Evolutionary conservation across 164 flowering plant species (phyloP), one percentile per base, ranked within the genome.

Genomic region (Chloranthus sessilifolius): DNA sequence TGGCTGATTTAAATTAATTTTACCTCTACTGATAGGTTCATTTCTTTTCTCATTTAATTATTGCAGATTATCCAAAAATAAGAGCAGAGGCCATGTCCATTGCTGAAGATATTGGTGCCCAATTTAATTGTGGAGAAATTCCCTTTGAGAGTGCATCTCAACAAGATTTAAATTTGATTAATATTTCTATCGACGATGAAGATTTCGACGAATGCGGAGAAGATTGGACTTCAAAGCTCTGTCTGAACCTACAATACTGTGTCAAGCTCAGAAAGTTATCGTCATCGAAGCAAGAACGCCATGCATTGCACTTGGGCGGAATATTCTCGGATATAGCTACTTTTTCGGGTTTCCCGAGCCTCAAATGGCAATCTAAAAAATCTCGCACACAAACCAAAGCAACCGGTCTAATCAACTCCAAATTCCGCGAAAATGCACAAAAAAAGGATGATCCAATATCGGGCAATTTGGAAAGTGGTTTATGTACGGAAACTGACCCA

Each of bases 191-290:
- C 38, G 95, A 79, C 44, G 78, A 65, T 57, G 86, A 75, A 58
- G 81, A 73, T 31, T 66, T 55, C 33, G 68, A 64, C 50, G 73
- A 68, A 56, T 62, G 69, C 59, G 60, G 52, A 12, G 85, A 83
- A 73, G 95, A 86, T 61, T 94, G 99, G 99, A 89, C 95, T 51
- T 74, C 92, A 20, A 68, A 58, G 59, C 58, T 94, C 50, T 85
- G 80, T 48, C 52, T 94, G 45, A 94, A 89, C 71, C 62, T 94
- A 33, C 74, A 59, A 34, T 53, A 75, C 53, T 75, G 71, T 67
- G 79, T 78, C 46, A 81, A 71, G 62, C 63, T 77, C 36, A 75
- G 77, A 48, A 88, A 78, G 66, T 53, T 60, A 35, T 76, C 67
- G 33, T 68, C 82, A 33, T 61, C 79, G 9, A 68, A 64, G 67